These are phyloP conservation scores for Trametes cinnabarina DNA, from an alignment of 768 basidiomycete genomes.

Conservation along the genomic window DNA sequence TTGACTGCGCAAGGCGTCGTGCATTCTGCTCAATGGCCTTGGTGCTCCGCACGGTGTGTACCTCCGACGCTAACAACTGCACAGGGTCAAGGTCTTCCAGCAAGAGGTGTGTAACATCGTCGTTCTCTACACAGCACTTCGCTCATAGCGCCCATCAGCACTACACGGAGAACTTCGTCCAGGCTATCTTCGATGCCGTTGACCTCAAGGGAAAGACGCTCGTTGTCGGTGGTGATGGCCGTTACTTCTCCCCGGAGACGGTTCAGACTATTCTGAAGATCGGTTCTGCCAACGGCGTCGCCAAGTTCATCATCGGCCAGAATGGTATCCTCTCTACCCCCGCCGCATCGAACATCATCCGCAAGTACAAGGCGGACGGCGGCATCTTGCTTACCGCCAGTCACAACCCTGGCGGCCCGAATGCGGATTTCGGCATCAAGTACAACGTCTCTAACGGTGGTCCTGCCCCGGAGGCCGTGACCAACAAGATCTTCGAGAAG, in stretches of 20 bases:
- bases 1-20: no score
- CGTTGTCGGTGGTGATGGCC: constrained; percentile 96
- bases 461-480: constrained; percentile 93
- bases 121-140: not conserved
- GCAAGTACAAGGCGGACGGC: constrained; percentile 94
- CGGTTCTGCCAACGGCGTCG: constrained; percentile 90
- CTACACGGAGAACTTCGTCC: constrained; percentile 99
- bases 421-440: constrained; percentile 98
- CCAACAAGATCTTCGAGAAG: constrained; percentile 91
- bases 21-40: no score
- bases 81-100: constrained; percentile 96
- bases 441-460: constrained; percentile 98
- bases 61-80: constrained; percentile 1
- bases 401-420: constrained; percentile 98
- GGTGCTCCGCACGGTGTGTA: no score
- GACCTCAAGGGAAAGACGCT: constrained; percentile 75
- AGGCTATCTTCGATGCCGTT: constrained; percentile 91
- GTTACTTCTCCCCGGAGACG: constrained; percentile 82
- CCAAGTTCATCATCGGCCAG: constrained; percentile 89
- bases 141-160: constrained; percentile 50
- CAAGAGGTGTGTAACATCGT: constrained; percentile 62
- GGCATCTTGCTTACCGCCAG: constrained; percentile 96
- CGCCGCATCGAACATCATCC: constrained; percentile 92
- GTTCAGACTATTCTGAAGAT: constrained; percentile 93
- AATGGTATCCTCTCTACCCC: constrained; percentile 94